Conservation (phyloP, 805 yeast species). For the Zygotorulaspora chibaensis region DNA sequence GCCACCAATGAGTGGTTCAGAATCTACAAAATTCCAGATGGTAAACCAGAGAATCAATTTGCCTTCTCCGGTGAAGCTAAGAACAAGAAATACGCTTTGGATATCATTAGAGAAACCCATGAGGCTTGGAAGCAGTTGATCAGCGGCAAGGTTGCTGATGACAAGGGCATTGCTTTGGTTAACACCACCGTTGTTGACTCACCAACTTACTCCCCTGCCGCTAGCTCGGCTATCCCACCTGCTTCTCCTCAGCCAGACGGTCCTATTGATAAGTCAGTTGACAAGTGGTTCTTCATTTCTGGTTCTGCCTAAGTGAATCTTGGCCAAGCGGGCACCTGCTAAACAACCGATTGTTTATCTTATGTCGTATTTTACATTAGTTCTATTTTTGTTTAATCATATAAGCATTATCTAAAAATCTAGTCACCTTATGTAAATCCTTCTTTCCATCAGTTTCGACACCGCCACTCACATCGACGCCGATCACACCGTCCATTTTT, state of each 20-base stretch:
- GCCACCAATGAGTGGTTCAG: conserved; percentile 98
- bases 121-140: conserved; percentile 80
- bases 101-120: conserved; percentile 74
- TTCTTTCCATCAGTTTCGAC: conserved; percentile 78
- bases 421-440: conserved; percentile 57
- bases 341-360: background rate
- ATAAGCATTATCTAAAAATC: conserved; percentile 55
- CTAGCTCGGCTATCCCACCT: conserved; percentile 54
- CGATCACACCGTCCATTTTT: conserved; percentile 54
- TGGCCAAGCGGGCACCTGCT: background rate
- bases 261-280: conserved; percentile 92
- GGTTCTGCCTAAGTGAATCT: conserved; percentile 49
- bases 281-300: conserved; percentile 98
- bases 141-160: conserved; percentile 53
- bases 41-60: conserved; percentile 93
- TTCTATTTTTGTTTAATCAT: background rate
- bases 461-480: conserved; percentile 95
- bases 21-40: conserved; percentile 96
- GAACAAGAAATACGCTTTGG: conserved; percentile 80
- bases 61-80: conserved; percentile 95
- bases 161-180: conserved; percentile 66
- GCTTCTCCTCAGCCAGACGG: conserved; percentile 76
- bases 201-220: conserved; percentile 48
- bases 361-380: background rate
- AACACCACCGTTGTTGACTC: conserved; percentile 67